Percentiles rank a stretch among this genome's conserved stretches.
phyloP scores from a whole-genome alignment of 305 asterid genomes.

The Fraxinus latifolia region DNA sequence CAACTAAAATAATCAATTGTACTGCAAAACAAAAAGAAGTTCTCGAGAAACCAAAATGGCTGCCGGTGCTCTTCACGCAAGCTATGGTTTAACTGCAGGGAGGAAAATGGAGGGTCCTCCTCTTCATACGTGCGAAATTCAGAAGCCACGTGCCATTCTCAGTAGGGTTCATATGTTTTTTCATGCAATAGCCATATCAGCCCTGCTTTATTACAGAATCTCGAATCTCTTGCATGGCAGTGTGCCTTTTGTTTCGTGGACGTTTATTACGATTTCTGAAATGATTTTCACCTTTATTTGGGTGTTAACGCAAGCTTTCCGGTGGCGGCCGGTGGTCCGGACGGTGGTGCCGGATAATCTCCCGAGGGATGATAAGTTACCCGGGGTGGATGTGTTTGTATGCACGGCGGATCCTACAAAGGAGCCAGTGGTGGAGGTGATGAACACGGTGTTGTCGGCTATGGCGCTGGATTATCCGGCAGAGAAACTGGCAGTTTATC shows the following conservation, averaged over 20 bases:
- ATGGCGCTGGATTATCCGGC: conserved; percentile 74
- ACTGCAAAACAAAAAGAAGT: background rate
- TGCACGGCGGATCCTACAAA: conserved; percentile 75
- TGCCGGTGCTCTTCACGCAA: conserved; percentile 30
- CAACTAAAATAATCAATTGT: background rate
- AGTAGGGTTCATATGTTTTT: conserved; percentile 59
- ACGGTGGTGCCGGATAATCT: conserved; percentile 51
- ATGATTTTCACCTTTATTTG: conserved; percentile 54
- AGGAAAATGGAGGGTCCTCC: conserved; percentile 15
- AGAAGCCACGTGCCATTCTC: conserved; percentile 51
- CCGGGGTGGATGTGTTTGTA: conserved; percentile 59
- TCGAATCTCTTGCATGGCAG: conserved; percentile 37
- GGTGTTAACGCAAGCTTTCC: conserved; percentile 63
- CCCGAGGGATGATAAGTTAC: conserved; percentile 39
- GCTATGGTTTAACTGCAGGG: conserved; percentile 16
- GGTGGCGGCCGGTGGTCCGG: conserved; percentile 74
- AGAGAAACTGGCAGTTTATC: conserved; percentile 70
- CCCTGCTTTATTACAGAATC: conserved; percentile 62
- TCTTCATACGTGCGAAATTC: conserved; percentile 61
- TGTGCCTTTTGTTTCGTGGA: conserved; percentile 52
- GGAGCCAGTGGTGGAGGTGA: conserved; percentile 79
- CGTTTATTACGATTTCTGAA: conserved; percentile 52
- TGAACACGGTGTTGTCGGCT: conserved; percentile 84
- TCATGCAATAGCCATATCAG: conserved; percentile 49
- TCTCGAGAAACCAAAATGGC: conserved; percentile 26